A percentile compares a stretch with the other conserved stretches of the same genome.
These are phyloP conservation scores for Rheum nobile DNA, from an alignment of 148 eudicot species.

Conservation along the genomic window DNA sequence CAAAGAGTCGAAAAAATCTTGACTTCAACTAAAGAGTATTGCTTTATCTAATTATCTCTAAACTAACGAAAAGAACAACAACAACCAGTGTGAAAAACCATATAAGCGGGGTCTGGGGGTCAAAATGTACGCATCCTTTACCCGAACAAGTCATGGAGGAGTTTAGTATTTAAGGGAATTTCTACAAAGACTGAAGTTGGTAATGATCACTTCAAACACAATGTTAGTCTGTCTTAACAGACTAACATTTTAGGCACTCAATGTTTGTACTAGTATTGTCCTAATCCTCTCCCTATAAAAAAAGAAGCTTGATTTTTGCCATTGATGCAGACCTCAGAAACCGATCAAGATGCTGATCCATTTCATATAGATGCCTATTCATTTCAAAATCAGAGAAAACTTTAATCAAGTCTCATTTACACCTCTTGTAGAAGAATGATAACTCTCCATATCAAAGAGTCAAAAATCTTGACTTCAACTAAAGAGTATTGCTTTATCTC, in stretches of 20 bases:
- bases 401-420: too few species aligned
- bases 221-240: neutral
- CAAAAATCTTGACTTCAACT: neutral
- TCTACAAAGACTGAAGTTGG: too few species aligned
- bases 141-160: too few species aligned
- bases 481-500: neutral
- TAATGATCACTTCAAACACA: neutral
- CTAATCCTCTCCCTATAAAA: constrained; percentile 52
- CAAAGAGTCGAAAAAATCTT: neutral
- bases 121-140: too few species aligned
- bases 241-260: constrained; percentile 39
- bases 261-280: constrained; percentile 65
- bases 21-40: neutral
- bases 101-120: too few species aligned
- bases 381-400: neutral
- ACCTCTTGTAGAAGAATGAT: too few species aligned
- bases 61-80: too few species aligned
- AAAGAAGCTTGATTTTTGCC: constrained; percentile 67
- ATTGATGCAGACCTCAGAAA: constrained; percentile 56
- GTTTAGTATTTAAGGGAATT: too few species aligned
- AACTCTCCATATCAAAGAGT: neutral
- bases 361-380: constrained; percentile 61
- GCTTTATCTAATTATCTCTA: too few species aligned
- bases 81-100: too few species aligned
- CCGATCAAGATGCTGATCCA: constrained; percentile 88